These are phyloP conservation scores for Globisporangium recalcitrans DNA, from an alignment of 352 stramenopile genomes.

Conservation along the genomic window DNA sequence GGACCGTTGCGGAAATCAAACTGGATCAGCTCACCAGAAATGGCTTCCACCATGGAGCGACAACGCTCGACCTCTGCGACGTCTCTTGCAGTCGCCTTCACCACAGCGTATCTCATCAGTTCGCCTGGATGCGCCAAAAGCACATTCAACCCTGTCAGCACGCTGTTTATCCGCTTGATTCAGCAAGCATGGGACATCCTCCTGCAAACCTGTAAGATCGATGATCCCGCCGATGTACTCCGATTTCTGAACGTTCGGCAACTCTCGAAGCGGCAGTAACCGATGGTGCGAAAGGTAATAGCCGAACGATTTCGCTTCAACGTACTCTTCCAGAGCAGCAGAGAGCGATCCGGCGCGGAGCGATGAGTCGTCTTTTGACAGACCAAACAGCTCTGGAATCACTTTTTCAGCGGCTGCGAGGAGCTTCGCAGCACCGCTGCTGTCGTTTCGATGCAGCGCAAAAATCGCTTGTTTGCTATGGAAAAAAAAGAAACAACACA, in stretches of 20 bases:
- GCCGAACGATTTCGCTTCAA: constrained; percentile 90
- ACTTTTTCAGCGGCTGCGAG: constrained; percentile 53
- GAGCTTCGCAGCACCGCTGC: constrained; percentile 43
- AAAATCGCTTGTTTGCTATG: constrained; percentile 93
- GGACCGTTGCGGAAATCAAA: constrained; percentile 94
- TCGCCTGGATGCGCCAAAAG: constrained; percentile 49
- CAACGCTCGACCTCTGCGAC: constrained; percentile 74
- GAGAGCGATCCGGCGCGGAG: constrained; percentile 81
- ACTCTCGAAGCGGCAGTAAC: constrained; percentile 46
- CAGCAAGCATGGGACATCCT: not conserved
- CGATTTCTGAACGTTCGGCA: constrained; percentile 61
- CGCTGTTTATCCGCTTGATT: not conserved
- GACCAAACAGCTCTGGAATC: constrained; percentile 67
- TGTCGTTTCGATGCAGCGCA: constrained; percentile 87
- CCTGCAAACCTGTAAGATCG: constrained; percentile 88
- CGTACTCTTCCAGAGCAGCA: constrained; percentile 91
- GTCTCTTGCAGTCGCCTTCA: constrained; percentile 85
- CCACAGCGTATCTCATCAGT: constrained; percentile 84
- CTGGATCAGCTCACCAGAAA: constrained; percentile 88
- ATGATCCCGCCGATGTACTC: constrained; percentile 94
- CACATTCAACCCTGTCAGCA: constrained; percentile 29
- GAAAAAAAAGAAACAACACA: not conserved
- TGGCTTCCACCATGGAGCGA: constrained; percentile 79
- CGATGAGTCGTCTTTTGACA: constrained; percentile 78
- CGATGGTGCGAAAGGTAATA: constrained; percentile 71